Evolutionary conservation across 805 yeast species (phyloP).

Genomic region (Candida silvicultrix): DNA sequence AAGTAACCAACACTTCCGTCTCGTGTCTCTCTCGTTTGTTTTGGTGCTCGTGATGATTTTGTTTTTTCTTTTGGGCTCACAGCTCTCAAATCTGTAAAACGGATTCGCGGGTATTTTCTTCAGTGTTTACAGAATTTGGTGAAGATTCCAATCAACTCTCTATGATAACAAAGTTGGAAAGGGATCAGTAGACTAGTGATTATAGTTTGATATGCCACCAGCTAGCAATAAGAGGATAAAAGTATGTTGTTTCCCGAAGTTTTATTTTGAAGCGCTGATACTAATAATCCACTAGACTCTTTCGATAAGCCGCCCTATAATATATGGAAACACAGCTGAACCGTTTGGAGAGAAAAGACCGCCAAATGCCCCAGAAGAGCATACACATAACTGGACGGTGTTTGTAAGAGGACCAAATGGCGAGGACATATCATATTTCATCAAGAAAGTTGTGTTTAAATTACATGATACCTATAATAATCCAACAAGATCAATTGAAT

Average conservation of each 20-base stretch:
- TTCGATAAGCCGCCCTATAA: slow-evolving; percentile 69
- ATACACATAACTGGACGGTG: slow-evolving; percentile 94
- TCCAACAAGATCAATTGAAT: slow-evolving; percentile 78
- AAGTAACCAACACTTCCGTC: too few relatives aligned
- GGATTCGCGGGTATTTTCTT: background rate
- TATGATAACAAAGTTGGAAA: too few relatives aligned
- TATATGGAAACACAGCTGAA: slow-evolving; percentile 76
- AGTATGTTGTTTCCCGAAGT: background rate
- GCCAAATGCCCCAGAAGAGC: slow-evolving; percentile 71
- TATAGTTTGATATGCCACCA: background rate
- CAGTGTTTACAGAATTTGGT: too few relatives aligned
- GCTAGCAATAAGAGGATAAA: slow-evolving; percentile 1
- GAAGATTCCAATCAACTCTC: background rate
- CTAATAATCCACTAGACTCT: slow-evolving; percentile 35
- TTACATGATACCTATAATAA: slow-evolving; percentile 91
- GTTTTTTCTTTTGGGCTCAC: background rate
- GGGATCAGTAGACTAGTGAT: too few relatives aligned
- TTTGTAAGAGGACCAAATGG: slow-evolving; percentile 78
- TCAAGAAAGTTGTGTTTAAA: slow-evolving; percentile 89
- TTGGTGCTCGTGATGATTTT: background rate
- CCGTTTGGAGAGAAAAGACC: slow-evolving; percentile 55
- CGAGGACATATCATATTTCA: slow-evolving; percentile 71
- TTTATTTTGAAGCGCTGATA: background rate
- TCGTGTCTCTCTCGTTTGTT: background rate
- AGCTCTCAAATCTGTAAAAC: background rate